phyloP scores from a whole-genome alignment of 1,139 yeast species.

The Pichia sp. region DNA sequence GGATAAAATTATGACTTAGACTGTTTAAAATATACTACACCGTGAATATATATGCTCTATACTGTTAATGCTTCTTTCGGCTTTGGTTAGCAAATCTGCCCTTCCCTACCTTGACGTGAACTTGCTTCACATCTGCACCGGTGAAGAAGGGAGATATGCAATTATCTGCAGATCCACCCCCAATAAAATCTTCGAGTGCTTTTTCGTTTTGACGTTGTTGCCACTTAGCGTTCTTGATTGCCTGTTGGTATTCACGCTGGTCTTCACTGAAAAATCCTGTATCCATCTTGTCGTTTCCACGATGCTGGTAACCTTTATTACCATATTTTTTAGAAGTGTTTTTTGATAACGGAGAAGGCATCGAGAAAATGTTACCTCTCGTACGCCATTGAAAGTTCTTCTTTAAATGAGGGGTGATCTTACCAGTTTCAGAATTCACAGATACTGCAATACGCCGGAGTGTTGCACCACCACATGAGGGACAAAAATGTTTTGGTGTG shows the following conservation, averaged over 20 bases:
- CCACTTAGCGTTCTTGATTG: constrained; percentile 85
- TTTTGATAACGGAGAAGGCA: constrained; percentile 72
- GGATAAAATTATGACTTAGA: too few species aligned
- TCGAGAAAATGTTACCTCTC: constrained; percentile 75
- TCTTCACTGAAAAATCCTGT: constrained; percentile 78
- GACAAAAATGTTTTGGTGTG: constrained; percentile 80
- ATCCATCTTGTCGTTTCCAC: constrained; percentile 42
- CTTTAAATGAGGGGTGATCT: constrained; percentile 84
- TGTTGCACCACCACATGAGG: constrained; percentile 94
- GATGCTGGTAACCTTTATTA: constrained; percentile 67
- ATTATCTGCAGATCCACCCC: constrained; percentile 92
- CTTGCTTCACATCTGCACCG: constrained; percentile 49
- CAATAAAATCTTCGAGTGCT: constrained; percentile 80
- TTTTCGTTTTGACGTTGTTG: constrained; percentile 82
- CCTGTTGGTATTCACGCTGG: constrained; percentile 87
- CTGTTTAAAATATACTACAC: neutral
- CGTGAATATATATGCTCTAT: neutral
- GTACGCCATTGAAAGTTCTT: constrained; percentile 91
- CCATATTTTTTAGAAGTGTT: constrained; percentile 60
- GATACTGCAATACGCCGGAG: constrained; percentile 87
- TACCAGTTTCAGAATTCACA: constrained; percentile 73
- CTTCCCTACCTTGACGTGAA: constrained; percentile 74
- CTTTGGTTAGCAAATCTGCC: constrained; percentile 77
- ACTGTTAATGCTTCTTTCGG: constrained; percentile 29
- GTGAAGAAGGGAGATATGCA: constrained; percentile 83